phyloP scores from a whole-genome alignment of 1,284 basidiomycete species.

The Afroboletus lepidellus region DNA sequence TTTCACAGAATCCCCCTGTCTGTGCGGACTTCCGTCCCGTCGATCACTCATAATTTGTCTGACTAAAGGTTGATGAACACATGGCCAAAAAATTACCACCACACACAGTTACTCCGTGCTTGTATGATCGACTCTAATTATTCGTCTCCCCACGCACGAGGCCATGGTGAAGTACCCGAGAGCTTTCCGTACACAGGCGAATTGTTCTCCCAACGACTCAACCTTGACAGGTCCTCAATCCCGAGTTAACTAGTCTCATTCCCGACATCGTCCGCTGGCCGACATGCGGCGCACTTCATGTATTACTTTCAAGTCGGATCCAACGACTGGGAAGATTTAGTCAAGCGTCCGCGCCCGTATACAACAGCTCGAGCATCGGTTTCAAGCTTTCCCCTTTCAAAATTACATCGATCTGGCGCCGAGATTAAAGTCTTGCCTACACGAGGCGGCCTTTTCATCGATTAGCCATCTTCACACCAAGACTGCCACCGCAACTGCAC shows the following conservation, averaged over 20 bases:
- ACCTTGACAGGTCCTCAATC: neutral
- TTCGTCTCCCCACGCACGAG: slow-evolving; percentile 3
- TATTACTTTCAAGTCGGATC: neutral
- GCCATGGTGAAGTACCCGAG: neutral
- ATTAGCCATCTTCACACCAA: slow-evolving; percentile 1
- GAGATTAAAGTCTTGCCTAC: slow-evolving; percentile 1
- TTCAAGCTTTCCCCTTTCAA: slow-evolving; percentile 5
- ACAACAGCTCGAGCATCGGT: neutral
- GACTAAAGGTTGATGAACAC: neutral
- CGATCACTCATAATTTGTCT: slow-evolving; percentile 1
- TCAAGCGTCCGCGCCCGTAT: neutral
- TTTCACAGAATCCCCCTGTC: slow-evolving; percentile 10
- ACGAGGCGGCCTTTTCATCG: slow-evolving; percentile 1
- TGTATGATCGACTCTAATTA: neutral
- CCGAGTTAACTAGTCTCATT: neutral
- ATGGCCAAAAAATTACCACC: slow-evolving; percentile 1
- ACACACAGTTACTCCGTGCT: slow-evolving; percentile 12
- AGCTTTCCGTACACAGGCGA: neutral
- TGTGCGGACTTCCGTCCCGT: slow-evolving; percentile 8
- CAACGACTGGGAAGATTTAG: neutral
- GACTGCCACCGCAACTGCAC: slow-evolving; percentile 1
- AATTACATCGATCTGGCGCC: neutral
- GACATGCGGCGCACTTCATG: neutral
- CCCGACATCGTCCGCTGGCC: slow-evolving; percentile 8
- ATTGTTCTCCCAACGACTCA: slow-evolving; percentile 1